phyloP scores from a whole-genome alignment of 495 filamentous ascomycete genomes.

The Lindgomyces ingoldianus region DNA sequence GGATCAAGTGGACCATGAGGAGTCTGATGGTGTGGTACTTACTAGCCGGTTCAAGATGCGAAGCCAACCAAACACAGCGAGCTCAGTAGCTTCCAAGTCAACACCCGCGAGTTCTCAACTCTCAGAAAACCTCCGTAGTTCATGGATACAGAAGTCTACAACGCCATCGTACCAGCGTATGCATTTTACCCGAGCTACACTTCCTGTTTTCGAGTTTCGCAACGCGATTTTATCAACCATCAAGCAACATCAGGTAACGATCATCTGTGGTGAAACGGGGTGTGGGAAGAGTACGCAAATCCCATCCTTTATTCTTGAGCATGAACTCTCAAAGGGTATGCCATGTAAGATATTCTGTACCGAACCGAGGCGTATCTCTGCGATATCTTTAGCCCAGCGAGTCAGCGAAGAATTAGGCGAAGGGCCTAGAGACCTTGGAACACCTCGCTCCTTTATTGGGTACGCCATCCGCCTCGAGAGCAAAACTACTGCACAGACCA shows the following conservation, averaged over 20 bases:
- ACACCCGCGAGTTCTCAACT: slow-evolving; percentile 39
- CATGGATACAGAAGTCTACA: slow-evolving; percentile 71
- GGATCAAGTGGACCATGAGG: slow-evolving; percentile 56
- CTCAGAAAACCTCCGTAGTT: slow-evolving; percentile 55
- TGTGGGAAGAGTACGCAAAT: slow-evolving; percentile 98
- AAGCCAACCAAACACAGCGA: slow-evolving; percentile 52
- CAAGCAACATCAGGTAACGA: slow-evolving; percentile 74
- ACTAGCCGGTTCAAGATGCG: slow-evolving; percentile 64
- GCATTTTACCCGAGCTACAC: slow-evolving; percentile 62
- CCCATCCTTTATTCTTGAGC: slow-evolving; percentile 85
- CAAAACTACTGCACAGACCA: slow-evolving; percentile 74
- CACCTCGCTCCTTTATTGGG: slow-evolving; percentile 77
- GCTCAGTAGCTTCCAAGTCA: slow-evolving; percentile 7
- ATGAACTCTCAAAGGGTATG: slow-evolving; percentile 76
- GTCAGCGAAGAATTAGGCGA: slow-evolving; percentile 96
- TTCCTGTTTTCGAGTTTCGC: slow-evolving; percentile 88
- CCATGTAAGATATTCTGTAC: slow-evolving; percentile 92
- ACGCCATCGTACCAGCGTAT: slow-evolving; percentile 62
- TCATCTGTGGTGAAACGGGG: slow-evolving; percentile 93
- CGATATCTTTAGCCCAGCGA: slow-evolving; percentile 84
- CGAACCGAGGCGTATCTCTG: slow-evolving; percentile 93
- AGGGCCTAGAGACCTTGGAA: slow-evolving; percentile 75
- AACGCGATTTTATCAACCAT: slow-evolving; percentile 72
- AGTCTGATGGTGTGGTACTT: slow-evolving; percentile 73
- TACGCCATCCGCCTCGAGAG: slow-evolving; percentile 92